Base-by-base conservation (phyloP, 2,329 filamentous ascomycete genomes). In the Monosporascus sp. region DNA sequence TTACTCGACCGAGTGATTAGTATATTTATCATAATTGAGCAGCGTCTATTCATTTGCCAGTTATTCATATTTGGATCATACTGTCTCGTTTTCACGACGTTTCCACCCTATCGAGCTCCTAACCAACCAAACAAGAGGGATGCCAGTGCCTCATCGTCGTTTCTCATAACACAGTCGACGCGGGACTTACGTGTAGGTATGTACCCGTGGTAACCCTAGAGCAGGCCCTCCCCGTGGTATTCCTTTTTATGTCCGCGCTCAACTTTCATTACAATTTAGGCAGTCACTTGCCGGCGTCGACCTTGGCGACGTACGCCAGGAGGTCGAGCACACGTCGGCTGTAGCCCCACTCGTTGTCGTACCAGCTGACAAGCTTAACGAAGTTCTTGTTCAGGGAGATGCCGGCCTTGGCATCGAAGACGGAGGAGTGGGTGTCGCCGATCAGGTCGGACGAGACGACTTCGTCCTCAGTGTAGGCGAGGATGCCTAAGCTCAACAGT, bases 341-440 rank as follows among this genome's bases (percentile, higher is more conserved):
- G 88, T 99, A 97, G 72, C 92, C 94, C 91, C 92, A 97, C 86
- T 97, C 93, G 84, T 97, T 97, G 84, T 96, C 91, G 80, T 96
- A 96, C 94, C 93, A 97, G 69, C 87, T 87, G 74, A 97, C 88
- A 60, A 99, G 85, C 89, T 99, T 99, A 84, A 96, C 86, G 76
- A 97, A 97, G 87, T 97, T 92, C 71, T 91, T 78, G 86, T 97
- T 99, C 68, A 99, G 88, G 64, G 92, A 89, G 78, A 99, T 97
- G 84, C 94, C 94, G 58, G 94, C 94, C 88, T 96, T 96, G 76
- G 91, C 92, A 75, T 99, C 94, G 78, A 99, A 97, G 85, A 97
- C 96, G 80, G 92, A 97, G 64, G 92, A 97, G 85, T 86, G 77
- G 74, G 80, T 83, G 82, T 97, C 89, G 76, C 94, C 94, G 80